Evolutionary conservation across 305 asterid genomes (phyloP), one percentile per base, ranked within the genome.

Genomic region (Solanum hybrid): DNA sequence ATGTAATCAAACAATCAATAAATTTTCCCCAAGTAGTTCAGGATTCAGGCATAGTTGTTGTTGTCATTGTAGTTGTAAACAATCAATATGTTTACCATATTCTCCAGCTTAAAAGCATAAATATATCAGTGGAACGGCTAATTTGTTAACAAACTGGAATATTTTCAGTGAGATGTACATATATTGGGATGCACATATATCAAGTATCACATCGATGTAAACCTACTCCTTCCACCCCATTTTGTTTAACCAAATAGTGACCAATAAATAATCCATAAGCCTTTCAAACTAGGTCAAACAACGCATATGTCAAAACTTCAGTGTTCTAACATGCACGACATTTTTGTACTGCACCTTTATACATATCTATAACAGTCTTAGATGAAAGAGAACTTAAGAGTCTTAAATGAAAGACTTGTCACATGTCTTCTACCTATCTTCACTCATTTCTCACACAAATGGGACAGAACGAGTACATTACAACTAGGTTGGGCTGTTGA

Each of bases 241-340:
- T 85, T 29, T 81, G 26, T 88, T 38, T 10, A 27, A 82, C 72
- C 29, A 82, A 82, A 82, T 42, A n/a, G 38, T 29, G 72, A 17
- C 72, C 72, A 82, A 82, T 82, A 45, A 42, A 8, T 45, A 27
- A 17, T 82, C 38, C 72, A 82, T 82, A 82, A 82, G 60, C 87
- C 37, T 82, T 45, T 82, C 87, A 82, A 82, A 82, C 72, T 8
- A 82, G 87, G 72, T 29, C 87, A 82, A 82, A 82, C 72, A 45
- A 45, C 17, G 15, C 72, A 45, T 45, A 45, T 45, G 73, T 82
- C 22, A 29, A 82, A 82, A 45, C 87, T 45, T 45, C 87, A 10
- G 72, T 29, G 87, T 82, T 29, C 38, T 27, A 81, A 82, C 87
- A 45, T 51, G 87, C 56, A 82, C 87, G 15, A 29, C 87, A 82